Evolutionary conservation across 129 eudicot genomes (phyloP).

Genomic region (Flaveria linearis): DNA sequence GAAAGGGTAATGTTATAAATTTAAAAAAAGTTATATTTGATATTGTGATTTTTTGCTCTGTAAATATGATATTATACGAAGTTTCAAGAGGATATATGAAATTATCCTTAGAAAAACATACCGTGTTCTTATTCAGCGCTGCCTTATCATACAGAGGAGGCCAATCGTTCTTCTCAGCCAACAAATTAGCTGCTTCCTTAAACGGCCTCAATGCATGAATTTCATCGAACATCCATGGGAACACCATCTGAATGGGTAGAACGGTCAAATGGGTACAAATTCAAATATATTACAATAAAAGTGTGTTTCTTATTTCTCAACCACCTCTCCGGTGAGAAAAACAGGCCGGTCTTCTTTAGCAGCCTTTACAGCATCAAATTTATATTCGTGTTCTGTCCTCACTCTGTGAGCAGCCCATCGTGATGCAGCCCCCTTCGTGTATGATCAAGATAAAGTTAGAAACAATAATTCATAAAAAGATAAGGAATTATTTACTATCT

Average conservation of each 20-base stretch:
- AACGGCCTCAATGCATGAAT: conserved; percentile 79
- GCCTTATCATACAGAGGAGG: conserved; percentile 77
- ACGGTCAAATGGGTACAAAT: neutral
- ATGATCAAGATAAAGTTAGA: conserved; percentile 16
- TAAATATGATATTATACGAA: neutral
- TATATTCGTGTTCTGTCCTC: conserved; percentile 49
- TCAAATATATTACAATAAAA: neutral
- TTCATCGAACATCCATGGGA: conserved; percentile 96
- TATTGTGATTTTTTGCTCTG: neutral
- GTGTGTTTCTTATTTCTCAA: neutral
- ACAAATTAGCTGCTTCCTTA: conserved; percentile 72
- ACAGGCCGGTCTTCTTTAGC: conserved; percentile 81
- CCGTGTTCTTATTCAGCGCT: conserved; percentile 68
- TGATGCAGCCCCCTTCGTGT: conserved; percentile 81
- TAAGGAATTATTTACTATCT: neutral
- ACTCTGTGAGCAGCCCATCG: conserved; percentile 86
- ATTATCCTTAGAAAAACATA: conserved; percentile 19
- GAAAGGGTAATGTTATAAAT: neutral
- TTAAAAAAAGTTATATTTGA: neutral
- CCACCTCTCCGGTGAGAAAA: conserved; percentile 85
- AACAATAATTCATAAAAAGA: neutral
- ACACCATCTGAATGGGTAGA: conserved; percentile 63
- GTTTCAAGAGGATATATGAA: neutral
- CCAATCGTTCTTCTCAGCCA: conserved; percentile 90
- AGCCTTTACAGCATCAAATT: conserved; percentile 76